Evolutionary conservation across 306 rosid genomes (phyloP).

Genomic region (Glycine soja): DNA sequence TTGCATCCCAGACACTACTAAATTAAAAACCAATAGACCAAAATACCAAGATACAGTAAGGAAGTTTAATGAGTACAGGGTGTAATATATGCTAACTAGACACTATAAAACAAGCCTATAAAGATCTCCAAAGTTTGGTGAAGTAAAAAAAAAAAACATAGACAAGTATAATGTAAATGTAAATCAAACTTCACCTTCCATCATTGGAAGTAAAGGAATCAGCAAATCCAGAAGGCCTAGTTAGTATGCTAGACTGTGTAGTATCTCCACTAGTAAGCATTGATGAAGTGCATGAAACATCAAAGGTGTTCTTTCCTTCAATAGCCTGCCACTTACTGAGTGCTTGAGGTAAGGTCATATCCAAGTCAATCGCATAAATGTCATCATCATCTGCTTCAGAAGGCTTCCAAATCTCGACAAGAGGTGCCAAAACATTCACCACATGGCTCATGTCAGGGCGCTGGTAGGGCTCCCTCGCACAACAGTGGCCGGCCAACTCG

Average conservation of each 20-base stretch:
- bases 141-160: too few relatives aligned
- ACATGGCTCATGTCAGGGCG: constrained; percentile 91
- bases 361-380: constrained; percentile 60
- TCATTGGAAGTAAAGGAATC: constrained; percentile 64
- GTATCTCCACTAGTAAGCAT: constrained; percentile 52
- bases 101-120: constrained; percentile 12
- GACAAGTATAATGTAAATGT: background rate
- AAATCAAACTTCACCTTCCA: constrained; percentile 61
- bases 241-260: constrained; percentile 75
- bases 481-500: constrained; percentile 84
- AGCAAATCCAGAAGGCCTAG: constrained; percentile 69
- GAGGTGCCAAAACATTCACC: constrained; percentile 81
- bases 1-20: constrained; percentile 27
- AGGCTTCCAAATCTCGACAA: constrained; percentile 88
- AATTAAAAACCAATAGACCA: background rate
- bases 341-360: constrained; percentile 66
- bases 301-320: constrained; percentile 60
- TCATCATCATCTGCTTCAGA: constrained; percentile 58
- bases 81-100: constrained; percentile 4
- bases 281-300: constrained; percentile 51
- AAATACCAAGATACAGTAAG: background rate
- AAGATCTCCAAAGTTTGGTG: background rate
- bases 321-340: constrained; percentile 69
- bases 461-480: constrained; percentile 79
- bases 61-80: constrained; percentile 26